Conservation (phyloP, 1,284 basidiomycete species). For the Rhodotorula sp. region DNA sequence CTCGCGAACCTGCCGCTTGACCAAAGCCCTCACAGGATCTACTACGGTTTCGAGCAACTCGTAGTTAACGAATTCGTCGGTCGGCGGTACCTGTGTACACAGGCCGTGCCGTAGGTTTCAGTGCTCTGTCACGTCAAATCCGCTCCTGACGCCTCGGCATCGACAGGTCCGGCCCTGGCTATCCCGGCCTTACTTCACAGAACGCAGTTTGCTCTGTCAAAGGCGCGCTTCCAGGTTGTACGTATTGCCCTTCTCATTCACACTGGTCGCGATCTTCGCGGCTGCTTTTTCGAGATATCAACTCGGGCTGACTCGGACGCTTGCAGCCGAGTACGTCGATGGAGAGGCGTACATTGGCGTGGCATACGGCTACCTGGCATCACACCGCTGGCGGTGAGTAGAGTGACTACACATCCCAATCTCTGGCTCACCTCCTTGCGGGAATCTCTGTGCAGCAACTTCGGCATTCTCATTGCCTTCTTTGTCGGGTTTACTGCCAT, state of each 20-base stretch:
- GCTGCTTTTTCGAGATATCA: too few relatives aligned
- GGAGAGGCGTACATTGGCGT: conserved; percentile 57
- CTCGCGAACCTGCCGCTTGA: neutral
- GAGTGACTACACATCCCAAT: neutral
- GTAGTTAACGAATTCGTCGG: conserved; percentile 56
- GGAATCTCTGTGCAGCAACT: neutral
- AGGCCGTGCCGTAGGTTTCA: neutral
- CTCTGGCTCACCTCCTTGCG: too few relatives aligned
- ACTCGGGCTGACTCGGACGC: too few relatives aligned
- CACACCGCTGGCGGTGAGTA: conserved; percentile 69
- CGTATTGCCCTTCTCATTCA: neutral
- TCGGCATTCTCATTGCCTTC: conserved; percentile 14
- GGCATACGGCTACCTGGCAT: conserved; percentile 64
- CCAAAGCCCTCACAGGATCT: neutral
- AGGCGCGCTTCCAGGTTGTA: conserved; percentile 48
- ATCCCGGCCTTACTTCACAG: conserved; percentile 45
- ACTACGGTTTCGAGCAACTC: conserved; percentile 47
- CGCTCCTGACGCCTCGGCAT: conserved; percentile 31
- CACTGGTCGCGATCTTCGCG: too few relatives aligned
- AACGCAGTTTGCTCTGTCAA: conserved; percentile 54
- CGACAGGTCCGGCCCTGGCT: conserved; percentile 48
- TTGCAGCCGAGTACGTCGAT: conserved; percentile 47
- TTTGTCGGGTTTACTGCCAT: conserved; percentile 52
- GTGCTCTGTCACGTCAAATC: neutral
- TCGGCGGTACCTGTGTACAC: conserved; percentile 47